A percentile compares a stretch with the other conserved stretches of the same genome.
phyloP scores from a whole-genome alignment of 2,329 filamentous ascomycete species.

The Didymella keratinophila region DNA sequence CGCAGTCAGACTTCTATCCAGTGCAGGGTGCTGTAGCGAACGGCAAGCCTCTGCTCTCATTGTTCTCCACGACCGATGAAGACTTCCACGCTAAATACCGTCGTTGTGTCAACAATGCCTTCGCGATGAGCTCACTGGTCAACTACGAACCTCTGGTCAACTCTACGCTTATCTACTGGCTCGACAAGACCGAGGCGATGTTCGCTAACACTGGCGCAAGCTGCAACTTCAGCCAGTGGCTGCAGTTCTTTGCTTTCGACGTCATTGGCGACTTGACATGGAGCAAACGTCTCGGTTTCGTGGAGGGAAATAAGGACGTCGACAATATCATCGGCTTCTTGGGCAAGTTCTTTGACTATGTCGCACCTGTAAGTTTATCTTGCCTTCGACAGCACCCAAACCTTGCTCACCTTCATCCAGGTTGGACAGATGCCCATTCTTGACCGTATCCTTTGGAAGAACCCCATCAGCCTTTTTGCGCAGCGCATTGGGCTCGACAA shows the following conservation, averaged over 20 bases:
- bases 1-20: constrained; percentile 78
- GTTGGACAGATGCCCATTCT: constrained; percentile 78
- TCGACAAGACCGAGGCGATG: constrained; percentile 58
- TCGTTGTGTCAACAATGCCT: constrained; percentile 77
- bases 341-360: constrained; percentile 71
- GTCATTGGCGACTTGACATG: constrained; percentile 82
- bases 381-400: constrained; percentile 4
- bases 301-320: constrained; percentile 77
- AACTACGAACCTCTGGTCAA: constrained; percentile 84
- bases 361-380: constrained; percentile 65
- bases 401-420: constrained; percentile 46
- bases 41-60: constrained; percentile 71
- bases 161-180: constrained; percentile 74
- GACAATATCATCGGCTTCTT: constrained; percentile 76
- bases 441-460: constrained; percentile 75
- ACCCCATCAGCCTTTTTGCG: constrained; percentile 73
- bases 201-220: constrained; percentile 53
- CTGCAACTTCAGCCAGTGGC: constrained; percentile 74
- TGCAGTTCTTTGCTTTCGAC: constrained; percentile 84
- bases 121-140: constrained; percentile 78
- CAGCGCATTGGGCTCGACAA: constrained; percentile 73
- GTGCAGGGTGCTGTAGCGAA: constrained; percentile 77
- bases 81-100: constrained; percentile 78
- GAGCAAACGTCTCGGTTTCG: constrained; percentile 76
- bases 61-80: constrained; percentile 80